Base-by-base conservation (phyloP, 768 basidiomycete species). In the Panus rudis region DNA sequence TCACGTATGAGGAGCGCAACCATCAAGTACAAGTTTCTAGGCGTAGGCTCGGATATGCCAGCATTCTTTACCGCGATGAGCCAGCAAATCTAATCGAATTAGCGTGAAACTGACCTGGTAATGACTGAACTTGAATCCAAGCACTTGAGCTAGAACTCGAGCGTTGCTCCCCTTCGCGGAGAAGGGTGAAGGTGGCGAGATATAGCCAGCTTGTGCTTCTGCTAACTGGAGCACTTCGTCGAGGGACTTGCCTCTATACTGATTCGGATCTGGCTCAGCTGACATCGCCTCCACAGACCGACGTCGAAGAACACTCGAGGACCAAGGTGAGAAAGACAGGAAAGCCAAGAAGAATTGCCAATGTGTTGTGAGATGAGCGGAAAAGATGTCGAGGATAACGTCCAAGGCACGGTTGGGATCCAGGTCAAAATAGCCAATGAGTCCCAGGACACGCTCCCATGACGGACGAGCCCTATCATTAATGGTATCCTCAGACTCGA, bases 91-190 rank as follows among this genome's bases (percentile, higher is more conserved):
- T n/a, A n/a, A n/a, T n/a, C n/a, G n/a, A n/a, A n/a, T n/a, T n/a
- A n/a, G n/a, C n/a, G n/a, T n/a, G 30, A 30, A 17, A 22, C 2
- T 53, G 74, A 92, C 93, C 67, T 93, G 84, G 62, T 94, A 93
- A 59, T 84, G 81, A 7, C 76, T 73, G 55, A 96, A 94, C 63
- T 99, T 99, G 75, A 98, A 98, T n/a, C 96, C 96, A 17, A 99
- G 68, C 6, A 98, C 87, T 65, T 99, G 92, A 12, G 90, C 83
- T 43, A 89, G 65, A 17, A 89, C 83, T 39, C 77, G 72, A 20
- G 81, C 69, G 39, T 76, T 68, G 21, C 57, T 56, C 4, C 55
- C 52, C 12, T 57, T 53, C 42, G 54, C 30, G 53, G 48, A 45
- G 13, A 35, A 28, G 19, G 42, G 50, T 34, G 43, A 26, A 10